These are phyloP conservation scores for Thozetella sp. DNA, from an alignment of 495 filamentous ascomycete species.

Conservation along the genomic window DNA sequence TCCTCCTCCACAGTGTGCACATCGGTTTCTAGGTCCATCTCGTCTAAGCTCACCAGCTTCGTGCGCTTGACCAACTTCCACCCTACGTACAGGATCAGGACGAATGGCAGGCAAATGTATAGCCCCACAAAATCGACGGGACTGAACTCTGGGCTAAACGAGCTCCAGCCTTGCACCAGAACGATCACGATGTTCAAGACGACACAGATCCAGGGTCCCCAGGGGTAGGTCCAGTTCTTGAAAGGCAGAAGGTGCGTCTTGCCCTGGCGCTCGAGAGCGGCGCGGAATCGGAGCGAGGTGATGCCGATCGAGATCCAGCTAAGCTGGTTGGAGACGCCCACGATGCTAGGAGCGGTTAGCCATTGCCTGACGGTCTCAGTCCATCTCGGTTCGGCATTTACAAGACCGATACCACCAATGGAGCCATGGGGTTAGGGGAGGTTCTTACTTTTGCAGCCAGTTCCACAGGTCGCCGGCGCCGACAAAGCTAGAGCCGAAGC, in stretches of 20 bases:
- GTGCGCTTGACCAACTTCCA: conserved; percentile 55
- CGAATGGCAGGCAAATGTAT: conserved; percentile 62
- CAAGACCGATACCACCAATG: background rate
- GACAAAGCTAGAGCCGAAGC: conserved; percentile 64
- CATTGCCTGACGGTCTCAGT: background rate
- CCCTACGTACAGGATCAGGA: conserved; percentile 53
- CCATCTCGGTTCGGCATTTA: too few relatives aligned
- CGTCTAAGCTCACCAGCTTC: conserved; percentile 43
- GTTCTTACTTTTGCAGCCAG: conserved; percentile 56
- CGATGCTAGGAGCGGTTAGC: conserved; percentile 39
- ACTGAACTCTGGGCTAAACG: conserved; percentile 56
- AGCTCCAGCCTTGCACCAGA: conserved; percentile 61
- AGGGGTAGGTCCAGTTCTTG: conserved; percentile 64
- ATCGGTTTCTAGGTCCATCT: conserved; percentile 53
- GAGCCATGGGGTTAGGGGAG: background rate
- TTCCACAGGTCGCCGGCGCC: conserved; percentile 61
- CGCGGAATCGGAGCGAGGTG: conserved; percentile 60
- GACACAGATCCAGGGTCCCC: conserved; percentile 52
- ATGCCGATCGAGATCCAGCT: conserved; percentile 63
- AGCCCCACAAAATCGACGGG: conserved; percentile 58
- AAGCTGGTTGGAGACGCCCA: conserved; percentile 65
- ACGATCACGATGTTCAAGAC: conserved; percentile 56
- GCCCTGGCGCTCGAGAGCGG: conserved; percentile 51
- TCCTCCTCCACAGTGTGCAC: background rate
- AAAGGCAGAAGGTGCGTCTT: conserved; percentile 62